phyloP scores from a whole-genome alignment of 768 basidiomycete species.

The Cubamyces lactineus region DNA sequence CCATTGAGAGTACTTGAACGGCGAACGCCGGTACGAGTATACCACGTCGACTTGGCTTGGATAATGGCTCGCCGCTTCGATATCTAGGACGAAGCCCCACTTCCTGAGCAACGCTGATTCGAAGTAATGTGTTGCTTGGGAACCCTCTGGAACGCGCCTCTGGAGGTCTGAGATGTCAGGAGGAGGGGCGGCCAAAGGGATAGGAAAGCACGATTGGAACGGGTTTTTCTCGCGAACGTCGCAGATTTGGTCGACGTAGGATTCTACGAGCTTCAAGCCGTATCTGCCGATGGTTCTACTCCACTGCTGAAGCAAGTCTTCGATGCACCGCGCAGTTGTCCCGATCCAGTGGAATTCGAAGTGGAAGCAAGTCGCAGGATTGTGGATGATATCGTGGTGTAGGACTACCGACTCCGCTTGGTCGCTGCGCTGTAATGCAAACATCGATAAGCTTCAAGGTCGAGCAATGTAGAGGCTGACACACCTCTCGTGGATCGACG shows the following conservation, averaged over 20 bases:
- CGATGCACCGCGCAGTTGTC: conserved; percentile 88
- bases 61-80: conserved; percentile 79
- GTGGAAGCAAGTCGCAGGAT: conserved; percentile 92
- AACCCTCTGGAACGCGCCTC: conserved; percentile 66
- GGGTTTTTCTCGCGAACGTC: conserved; percentile 85
- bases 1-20: conserved; percentile 86
- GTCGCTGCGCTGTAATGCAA: conserved; percentile 66
- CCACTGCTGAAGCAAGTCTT: conserved; percentile 85
- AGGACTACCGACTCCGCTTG: conserved; percentile 87
- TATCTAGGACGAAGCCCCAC: conserved; percentile 82
- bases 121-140: conserved; percentile 71
- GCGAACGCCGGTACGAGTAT: conserved; percentile 85
- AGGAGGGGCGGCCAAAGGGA: conserved; percentile 75
- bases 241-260: conserved; percentile 88
- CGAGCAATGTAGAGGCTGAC: conserved; percentile 7
- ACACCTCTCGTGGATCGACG: conserved; percentile 74
- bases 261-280: conserved; percentile 91
- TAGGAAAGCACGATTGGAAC: conserved; percentile 89
- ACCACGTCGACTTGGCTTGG: conserved; percentile 81
- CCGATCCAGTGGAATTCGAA: conserved; percentile 98
- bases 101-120: conserved; percentile 76
- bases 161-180: conserved; percentile 72
- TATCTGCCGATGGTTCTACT: conserved; percentile 82
- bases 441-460: neutral
- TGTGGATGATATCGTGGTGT: conserved; percentile 95